A percentile compares a stretch with the other conserved stretches of the same genome.
Conservation (phyloP, 2,329 filamentous ascomycete species). For the Venturia aucupariae region DNA sequence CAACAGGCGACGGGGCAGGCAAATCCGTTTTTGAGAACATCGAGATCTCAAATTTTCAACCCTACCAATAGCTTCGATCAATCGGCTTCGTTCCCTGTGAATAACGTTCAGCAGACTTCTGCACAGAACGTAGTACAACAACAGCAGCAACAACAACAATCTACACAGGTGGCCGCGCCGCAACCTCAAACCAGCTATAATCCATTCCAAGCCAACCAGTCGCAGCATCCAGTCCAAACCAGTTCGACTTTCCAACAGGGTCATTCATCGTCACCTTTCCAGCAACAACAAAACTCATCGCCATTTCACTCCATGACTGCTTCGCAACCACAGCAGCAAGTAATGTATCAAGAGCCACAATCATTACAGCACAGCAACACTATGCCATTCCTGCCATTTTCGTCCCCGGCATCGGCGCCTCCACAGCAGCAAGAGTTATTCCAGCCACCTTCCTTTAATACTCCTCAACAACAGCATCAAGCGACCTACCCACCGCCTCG, state of each 20-base stretch:
- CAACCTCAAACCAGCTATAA: background rate
- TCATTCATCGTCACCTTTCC: no score
- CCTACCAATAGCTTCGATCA: slow-evolving; percentile 18
- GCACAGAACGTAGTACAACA: background rate
- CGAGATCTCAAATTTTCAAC: slow-evolving; percentile 34
- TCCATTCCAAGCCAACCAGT: slow-evolving; percentile 5
- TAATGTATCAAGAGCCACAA: slow-evolving; percentile 17
- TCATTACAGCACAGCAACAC: slow-evolving; percentile 22
- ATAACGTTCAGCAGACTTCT: background rate
- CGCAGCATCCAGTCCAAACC: slow-evolving; percentile 16
- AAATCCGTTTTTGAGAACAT: slow-evolving; percentile 37
- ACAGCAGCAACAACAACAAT: background rate
- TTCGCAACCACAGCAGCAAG: slow-evolving; percentile 16
- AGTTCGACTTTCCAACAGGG: slow-evolving; percentile 18
- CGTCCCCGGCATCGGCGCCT: slow-evolving; percentile 18
- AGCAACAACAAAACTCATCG: slow-evolving; percentile 17
- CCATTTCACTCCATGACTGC: slow-evolving; percentile 2
- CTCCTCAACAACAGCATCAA: slow-evolving; percentile 18
- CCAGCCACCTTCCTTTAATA: slow-evolving; percentile 17
- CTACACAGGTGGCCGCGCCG: background rate
- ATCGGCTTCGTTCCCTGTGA: background rate
- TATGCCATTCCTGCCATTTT: slow-evolving; percentile 26
- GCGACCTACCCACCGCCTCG: slow-evolving; percentile 34
- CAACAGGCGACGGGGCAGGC: slow-evolving; percentile 16
- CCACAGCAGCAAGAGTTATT: slow-evolving; percentile 30